These are phyloP conservation scores for Eutrema heterophyllum DNA, from an alignment of 345 rosid species.

Conservation along the genomic window DNA sequence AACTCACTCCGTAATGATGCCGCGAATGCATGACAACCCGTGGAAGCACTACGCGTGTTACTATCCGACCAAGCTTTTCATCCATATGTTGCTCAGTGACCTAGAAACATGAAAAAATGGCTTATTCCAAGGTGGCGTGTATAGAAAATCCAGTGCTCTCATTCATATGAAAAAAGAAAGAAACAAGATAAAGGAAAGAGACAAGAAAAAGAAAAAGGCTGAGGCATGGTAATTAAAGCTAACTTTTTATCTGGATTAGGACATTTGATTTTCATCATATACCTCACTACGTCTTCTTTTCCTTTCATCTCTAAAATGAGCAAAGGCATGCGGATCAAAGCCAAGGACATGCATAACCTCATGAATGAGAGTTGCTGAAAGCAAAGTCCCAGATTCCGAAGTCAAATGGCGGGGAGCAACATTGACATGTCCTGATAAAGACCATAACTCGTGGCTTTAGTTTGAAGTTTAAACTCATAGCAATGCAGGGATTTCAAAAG, in stretches of 20 bases:
- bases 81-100: slow-evolving; percentile 86
- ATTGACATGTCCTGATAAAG: slow-evolving; percentile 82
- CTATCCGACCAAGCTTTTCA: slow-evolving; percentile 88
- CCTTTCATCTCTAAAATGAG: slow-evolving; percentile 97
- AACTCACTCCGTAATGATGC: slow-evolving; percentile 87
- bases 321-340: slow-evolving; percentile 98
- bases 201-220: background rate
- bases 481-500: background rate
- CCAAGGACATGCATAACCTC: slow-evolving; percentile 99
- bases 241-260: background rate
- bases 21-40: slow-evolving; percentile 95
- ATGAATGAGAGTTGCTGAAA: slow-evolving; percentile 95
- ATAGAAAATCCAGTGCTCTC: background rate
- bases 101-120: slow-evolving; percentile 31
- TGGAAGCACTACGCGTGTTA: slow-evolving; percentile 95
- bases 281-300: slow-evolving; percentile 95
- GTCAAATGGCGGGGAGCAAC: slow-evolving; percentile 99
- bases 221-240: background rate
- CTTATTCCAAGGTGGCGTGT: background rate
- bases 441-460: slow-evolving; percentile 1
- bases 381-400: slow-evolving; percentile 92
- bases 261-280: slow-evolving; percentile 6
- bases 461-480: slow-evolving; percentile 18
- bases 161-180: background rate
- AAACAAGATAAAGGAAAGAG: background rate